These are phyloP conservation scores for Nitzschia palea DNA, from an alignment of 108 stramenopile species.

Conservation along the genomic window DNA sequence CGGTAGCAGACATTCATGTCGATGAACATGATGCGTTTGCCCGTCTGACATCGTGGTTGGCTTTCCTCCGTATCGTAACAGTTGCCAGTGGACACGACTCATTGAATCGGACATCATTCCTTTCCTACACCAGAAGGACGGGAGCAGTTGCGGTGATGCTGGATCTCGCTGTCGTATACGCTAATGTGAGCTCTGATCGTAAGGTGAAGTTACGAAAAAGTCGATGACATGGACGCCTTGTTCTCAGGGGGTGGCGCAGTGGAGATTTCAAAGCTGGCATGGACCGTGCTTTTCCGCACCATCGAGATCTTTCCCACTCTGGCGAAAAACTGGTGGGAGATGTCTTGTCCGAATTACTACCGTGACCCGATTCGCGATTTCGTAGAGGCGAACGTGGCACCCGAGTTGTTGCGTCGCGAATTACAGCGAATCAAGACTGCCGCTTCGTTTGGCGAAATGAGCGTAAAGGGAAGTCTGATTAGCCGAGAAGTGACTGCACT, in stretches of 20 bases:
- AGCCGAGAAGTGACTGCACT: conserved; percentile 77
- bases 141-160: conserved; percentile 42
- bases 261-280: conserved; percentile 48
- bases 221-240: conserved; percentile 2
- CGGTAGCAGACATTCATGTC: conserved; percentile 10
- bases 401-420: conserved; percentile 65
- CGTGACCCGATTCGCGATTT: conserved; percentile 52
- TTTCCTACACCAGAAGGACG: conserved; percentile 54
- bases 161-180: conserved; percentile 53
- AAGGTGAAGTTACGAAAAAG: conserved; percentile 24
- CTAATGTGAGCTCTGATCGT: conserved; percentile 39
- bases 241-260: conserved; percentile 16
- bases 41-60: conserved; percentile 63
- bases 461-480: conserved; percentile 62
- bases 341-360: conserved; percentile 64
- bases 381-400: conserved; percentile 73
- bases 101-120: conserved; percentile 58
- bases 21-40: conserved; percentile 39
- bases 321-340: conserved; percentile 80
- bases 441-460: conserved; percentile 73
- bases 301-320: conserved; percentile 75
- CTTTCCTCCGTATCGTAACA: conserved; percentile 54
- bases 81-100: conserved; percentile 53
- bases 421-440: conserved; percentile 61
- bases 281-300: conserved; percentile 64